Conservation (phyloP, 331 rosid species). For the Acacia concinna region DNA sequence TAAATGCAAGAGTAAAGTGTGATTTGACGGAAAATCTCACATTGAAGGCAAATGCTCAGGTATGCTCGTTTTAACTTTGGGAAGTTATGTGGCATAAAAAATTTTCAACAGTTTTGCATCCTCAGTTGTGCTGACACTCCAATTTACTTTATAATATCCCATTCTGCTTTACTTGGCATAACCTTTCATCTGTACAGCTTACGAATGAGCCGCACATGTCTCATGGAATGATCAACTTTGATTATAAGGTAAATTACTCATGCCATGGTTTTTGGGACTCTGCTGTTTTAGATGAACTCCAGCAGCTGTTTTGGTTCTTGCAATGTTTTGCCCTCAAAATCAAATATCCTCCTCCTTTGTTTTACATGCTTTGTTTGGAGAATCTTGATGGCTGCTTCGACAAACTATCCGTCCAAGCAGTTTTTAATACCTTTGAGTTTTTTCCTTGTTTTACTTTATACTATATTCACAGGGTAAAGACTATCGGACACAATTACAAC, state of each 20-base stretch:
- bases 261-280: neutral
- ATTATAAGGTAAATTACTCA: conserved; percentile 69
- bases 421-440: neutral
- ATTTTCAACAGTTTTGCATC: neutral
- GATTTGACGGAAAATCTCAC: conserved; percentile 77
- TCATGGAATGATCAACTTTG: conserved; percentile 88
- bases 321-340: neutral
- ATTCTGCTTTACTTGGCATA: neutral
- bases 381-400: neutral
- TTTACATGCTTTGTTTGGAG: neutral
- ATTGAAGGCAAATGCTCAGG: conserved; percentile 94
- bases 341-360: neutral
- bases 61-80: conserved; percentile 21
- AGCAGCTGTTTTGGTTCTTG: neutral
- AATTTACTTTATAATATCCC: conserved; percentile 6
- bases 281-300: neutral
- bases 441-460: conserved; percentile 4
- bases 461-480: conserved; percentile 71
- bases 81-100: neutral
- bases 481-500: conserved; percentile 79
- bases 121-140: neutral
- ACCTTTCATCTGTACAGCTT: conserved; percentile 53
- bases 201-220: conserved; percentile 97
- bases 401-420: neutral
- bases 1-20: conserved; percentile 81